These are phyloP conservation scores for Hericium erinaceus DNA, from an alignment of 768 basidiomycete genomes.

Conservation along the genomic window DNA sequence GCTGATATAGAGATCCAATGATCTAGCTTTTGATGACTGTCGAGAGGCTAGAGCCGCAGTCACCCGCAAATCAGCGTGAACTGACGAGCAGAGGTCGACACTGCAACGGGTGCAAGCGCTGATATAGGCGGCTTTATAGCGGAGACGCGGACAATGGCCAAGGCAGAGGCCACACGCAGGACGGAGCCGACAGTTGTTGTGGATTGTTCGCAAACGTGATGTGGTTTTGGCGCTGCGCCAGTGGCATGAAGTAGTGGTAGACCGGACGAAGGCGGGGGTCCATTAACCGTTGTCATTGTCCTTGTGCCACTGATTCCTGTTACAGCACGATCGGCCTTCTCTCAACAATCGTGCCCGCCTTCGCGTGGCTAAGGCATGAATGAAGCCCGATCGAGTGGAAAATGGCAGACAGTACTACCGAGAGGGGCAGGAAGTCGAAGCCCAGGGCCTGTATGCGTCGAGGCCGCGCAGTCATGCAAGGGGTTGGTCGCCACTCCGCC, in stretches of 20 bases:
- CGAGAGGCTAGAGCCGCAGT: background rate
- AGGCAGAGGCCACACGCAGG: too few relatives aligned
- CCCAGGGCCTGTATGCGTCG: background rate
- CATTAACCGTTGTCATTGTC: background rate
- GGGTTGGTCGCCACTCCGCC: background rate
- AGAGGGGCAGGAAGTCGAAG: background rate
- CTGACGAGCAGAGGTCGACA: too few relatives aligned
- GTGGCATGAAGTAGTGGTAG: background rate
- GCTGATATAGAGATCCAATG: background rate
- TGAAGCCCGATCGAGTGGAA: too few relatives aligned
- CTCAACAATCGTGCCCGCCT: too few relatives aligned
- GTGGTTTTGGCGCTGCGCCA: background rate
- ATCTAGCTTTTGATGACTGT: background rate
- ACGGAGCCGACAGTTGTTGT: background rate
- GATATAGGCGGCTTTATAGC: too few relatives aligned
- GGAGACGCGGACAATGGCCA: too few relatives aligned
- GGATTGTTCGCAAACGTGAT: background rate
- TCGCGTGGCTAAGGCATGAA: too few relatives aligned
- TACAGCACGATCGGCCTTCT: too few relatives aligned
- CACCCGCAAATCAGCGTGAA: too few relatives aligned
- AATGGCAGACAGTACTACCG: too few relatives aligned
- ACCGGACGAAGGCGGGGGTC: background rate
- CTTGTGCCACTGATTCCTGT: background rate
- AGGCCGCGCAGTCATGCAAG: too few relatives aligned
- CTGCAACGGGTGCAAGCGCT: too few relatives aligned